A percentile compares a stretch with the other conserved stretches of the same genome.
phyloP scores from a whole-genome alignment of 2,329 filamentous ascomycete genomes.

The Fusarium cyanostomum region DNA sequence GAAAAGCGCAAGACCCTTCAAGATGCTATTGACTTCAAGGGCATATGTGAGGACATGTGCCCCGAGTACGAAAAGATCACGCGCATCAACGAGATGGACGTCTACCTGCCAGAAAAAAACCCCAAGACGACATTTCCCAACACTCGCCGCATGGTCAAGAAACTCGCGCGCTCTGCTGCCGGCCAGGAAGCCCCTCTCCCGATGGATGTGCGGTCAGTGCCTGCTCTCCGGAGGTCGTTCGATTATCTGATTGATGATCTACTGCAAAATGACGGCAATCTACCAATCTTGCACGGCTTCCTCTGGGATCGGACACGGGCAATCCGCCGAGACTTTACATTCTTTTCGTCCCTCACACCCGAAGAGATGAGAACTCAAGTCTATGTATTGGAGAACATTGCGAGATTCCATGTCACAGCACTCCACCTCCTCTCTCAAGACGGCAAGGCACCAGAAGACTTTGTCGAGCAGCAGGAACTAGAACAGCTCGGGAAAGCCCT shows the following conservation, averaged over 20 bases:
- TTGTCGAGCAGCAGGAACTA: conserved; percentile 73
- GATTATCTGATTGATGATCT: conserved; percentile 71
- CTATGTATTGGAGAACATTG: conserved; percentile 72
- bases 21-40: conserved; percentile 73
- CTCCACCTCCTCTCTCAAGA: conserved; percentile 69
- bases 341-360: conserved; percentile 68
- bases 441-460: conserved; percentile 66
- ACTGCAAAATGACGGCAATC: conserved; percentile 62
- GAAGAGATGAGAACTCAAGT: conserved; percentile 68
- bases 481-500: conserved; percentile 74
- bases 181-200: conserved; percentile 74
- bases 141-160: conserved; percentile 70
- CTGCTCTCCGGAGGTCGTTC: conserved; percentile 66
- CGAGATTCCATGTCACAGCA: conserved; percentile 72
- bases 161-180: conserved; percentile 72
- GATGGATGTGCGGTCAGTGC: conserved; percentile 72
- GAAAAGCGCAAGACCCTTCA: conserved; percentile 69
- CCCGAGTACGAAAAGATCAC: conserved; percentile 72
- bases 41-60: conserved; percentile 76
- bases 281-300: conserved; percentile 68
- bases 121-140: conserved; percentile 56
- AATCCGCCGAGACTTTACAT: conserved; percentile 74
- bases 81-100: conserved; percentile 69
- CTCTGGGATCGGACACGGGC: conserved; percentile 75
- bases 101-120: conserved; percentile 65